phyloP scores from a whole-genome alignment of 169 alveolate species.

The Eimeria acervulina region DNA sequence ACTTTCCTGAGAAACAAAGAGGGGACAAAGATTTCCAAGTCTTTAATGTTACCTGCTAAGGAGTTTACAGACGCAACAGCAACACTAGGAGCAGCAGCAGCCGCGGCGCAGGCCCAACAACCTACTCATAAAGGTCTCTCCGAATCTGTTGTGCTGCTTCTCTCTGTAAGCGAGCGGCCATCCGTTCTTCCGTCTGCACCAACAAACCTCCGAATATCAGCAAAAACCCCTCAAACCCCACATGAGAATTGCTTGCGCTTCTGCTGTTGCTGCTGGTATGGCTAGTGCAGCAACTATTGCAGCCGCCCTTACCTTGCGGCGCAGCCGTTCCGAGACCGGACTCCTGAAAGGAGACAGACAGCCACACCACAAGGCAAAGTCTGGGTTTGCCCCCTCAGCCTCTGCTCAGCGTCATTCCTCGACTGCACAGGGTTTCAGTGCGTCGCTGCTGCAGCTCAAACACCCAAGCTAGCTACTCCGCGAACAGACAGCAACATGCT shows the following conservation, averaged over 20 bases:
- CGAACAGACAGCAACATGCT: neutral
- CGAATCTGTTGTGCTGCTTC: slow-evolving; percentile 72
- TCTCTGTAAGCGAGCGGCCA: slow-evolving; percentile 66
- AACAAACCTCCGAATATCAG: neutral
- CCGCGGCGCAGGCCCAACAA: neutral
- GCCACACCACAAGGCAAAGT: neutral
- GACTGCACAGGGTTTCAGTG: neutral
- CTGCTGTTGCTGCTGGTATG: neutral
- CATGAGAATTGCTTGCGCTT: neutral
- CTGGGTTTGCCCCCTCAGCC: neutral
- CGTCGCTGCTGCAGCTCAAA: neutral
- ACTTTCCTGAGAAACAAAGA: neutral
- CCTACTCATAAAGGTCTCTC: slow-evolving; percentile 47
- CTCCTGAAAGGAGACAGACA: slow-evolving; percentile 13
- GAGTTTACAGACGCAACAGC: neutral
- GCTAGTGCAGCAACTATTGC: neutral
- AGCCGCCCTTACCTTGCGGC: slow-evolving; percentile 65
- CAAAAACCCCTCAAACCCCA: neutral
- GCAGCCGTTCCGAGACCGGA: slow-evolving; percentile 72
- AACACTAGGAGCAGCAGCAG: neutral
- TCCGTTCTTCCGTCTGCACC: slow-evolving; percentile 76
- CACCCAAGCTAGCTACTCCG: neutral
- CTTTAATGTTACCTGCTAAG: neutral
- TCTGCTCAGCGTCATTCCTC: neutral
- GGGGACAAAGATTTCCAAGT: neutral